Evolutionary conservation across 305 asterid genomes (phyloP).

Genomic region (Solanum aculeatissimum): DNA sequence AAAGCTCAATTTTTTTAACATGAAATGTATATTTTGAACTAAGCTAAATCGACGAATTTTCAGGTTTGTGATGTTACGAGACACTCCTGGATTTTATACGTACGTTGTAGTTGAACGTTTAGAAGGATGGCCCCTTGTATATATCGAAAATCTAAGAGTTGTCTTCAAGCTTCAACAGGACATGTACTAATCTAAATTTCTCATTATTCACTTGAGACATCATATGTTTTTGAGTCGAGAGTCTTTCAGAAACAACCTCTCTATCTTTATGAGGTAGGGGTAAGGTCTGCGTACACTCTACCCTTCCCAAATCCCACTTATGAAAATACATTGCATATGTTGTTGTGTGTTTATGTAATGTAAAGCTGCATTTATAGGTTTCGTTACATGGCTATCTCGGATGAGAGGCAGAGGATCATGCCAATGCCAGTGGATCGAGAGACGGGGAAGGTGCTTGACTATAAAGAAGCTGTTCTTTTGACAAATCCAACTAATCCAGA

Average conservation of each 20-base stretch:
- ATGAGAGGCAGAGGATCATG: constrained; percentile 53
- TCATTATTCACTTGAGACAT: background rate
- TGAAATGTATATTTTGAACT: background rate
- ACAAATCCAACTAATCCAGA: constrained; percentile 26
- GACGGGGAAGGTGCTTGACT: constrained; percentile 32
- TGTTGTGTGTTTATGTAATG: background rate
- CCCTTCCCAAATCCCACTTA: too few relatives aligned
- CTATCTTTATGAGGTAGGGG: background rate
- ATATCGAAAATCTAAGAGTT: constrained; percentile 40
- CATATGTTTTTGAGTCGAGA: background rate
- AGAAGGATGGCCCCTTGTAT: constrained; percentile 39
- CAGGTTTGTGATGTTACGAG: constrained; percentile 38
- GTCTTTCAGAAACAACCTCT: background rate
- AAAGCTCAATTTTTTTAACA: background rate
- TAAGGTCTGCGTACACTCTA: background rate
- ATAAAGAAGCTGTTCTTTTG: constrained; percentile 50
- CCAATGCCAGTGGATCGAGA: constrained; percentile 40
- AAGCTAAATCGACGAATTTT: background rate
- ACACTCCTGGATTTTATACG: constrained; percentile 43
- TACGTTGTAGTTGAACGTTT: constrained; percentile 38
- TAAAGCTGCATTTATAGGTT: constrained; percentile 22
- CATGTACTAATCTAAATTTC: constrained; percentile 4
- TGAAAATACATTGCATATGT: too few relatives aligned
- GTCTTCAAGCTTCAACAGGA: constrained; percentile 43
- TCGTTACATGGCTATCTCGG: constrained; percentile 60